Percentiles rank a stretch among this genome's conserved stretches.
These are phyloP conservation scores for Cladochytrium replicatum DNA, from an alignment of 192 early-diverging fungal species.

Conservation along the genomic window DNA sequence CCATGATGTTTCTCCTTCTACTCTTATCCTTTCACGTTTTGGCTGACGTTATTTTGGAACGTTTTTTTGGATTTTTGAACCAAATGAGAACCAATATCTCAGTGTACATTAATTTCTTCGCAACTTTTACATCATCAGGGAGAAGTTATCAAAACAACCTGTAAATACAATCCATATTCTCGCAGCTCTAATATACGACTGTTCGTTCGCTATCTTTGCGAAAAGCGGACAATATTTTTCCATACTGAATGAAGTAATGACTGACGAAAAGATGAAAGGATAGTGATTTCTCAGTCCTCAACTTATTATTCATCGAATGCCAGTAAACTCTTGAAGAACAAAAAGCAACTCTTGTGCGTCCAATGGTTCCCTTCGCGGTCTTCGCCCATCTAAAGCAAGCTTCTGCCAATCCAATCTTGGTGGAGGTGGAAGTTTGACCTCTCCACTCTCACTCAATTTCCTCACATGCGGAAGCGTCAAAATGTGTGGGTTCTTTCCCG, in stretches of 20 bases:
- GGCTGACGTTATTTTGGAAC: too few species aligned
- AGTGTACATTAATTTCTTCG: too few species aligned
- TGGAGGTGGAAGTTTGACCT: neutral
- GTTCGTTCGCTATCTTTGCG: constrained; percentile 6
- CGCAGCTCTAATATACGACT: too few species aligned
- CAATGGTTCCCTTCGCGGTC: constrained; percentile 18
- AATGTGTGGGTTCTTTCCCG: constrained; percentile 13
- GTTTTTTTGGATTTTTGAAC: too few species aligned
- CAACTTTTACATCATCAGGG: too few species aligned
- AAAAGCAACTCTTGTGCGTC: constrained; percentile 16
- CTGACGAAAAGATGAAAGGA: neutral
- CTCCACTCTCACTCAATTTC: constrained; percentile 13
- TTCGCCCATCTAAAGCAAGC: constrained; percentile 20
- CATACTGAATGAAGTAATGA: neutral
- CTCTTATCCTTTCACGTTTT: too few species aligned
- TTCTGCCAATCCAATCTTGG: constrained; percentile 6
- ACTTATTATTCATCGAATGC: constrained; percentile 11
- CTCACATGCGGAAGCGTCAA: neutral
- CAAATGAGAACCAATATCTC: too few species aligned
- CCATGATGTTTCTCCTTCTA: too few species aligned
- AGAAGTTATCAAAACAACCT: too few species aligned
- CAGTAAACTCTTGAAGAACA: constrained; percentile 23
- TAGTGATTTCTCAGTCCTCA: too few species aligned
- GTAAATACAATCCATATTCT: too few species aligned
- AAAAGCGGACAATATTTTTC: neutral